A percentile compares a stretch with the other conserved stretches of the same genome.
Evolutionary conservation across 1,139 yeast genomes (phyloP).

Genomic region (Taphrina communis): DNA sequence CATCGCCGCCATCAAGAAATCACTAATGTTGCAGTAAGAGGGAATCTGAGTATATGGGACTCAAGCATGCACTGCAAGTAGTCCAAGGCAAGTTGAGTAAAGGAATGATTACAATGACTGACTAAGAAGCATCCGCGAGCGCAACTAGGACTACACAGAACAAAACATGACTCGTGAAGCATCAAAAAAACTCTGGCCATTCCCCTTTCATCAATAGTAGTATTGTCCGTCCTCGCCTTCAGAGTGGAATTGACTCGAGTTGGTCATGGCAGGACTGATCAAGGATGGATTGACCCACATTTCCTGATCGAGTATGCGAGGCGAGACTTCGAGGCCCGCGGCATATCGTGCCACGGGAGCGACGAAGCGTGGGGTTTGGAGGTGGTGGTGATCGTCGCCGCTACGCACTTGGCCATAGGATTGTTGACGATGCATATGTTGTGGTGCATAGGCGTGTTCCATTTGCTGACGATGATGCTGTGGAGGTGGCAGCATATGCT

Average conservation of each 20-base stretch:
- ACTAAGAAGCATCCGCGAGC: slow-evolving; percentile 13
- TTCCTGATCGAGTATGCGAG: slow-evolving; percentile 18
- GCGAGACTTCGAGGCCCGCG: slow-evolving; percentile 7
- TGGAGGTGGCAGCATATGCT: background rate
- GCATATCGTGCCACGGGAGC: slow-evolving; percentile 18
- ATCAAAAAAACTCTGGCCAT: background rate
- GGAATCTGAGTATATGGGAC: too few relatives aligned
- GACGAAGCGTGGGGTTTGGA: slow-evolving; percentile 8
- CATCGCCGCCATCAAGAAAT: too few relatives aligned
- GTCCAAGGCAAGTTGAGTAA: too few relatives aligned
- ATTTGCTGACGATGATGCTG: background rate
- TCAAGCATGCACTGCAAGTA: too few relatives aligned
- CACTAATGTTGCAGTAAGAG: too few relatives aligned
- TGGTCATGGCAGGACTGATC: slow-evolving; percentile 35
- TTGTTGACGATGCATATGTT: slow-evolving; percentile 8
- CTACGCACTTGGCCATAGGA: background rate
- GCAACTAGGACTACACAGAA: slow-evolving; percentile 13
- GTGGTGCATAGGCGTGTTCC: background rate
- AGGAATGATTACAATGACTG: background rate
- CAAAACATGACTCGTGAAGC: background rate
- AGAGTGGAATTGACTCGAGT: slow-evolving; percentile 29
- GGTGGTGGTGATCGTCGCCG: background rate
- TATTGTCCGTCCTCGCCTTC: slow-evolving; percentile 21
- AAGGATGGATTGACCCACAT: slow-evolving; percentile 34
- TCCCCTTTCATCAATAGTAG: slow-evolving; percentile 9